Conservation (phyloP, 2,329 filamentous ascomycete genomes). For the Colletotrichum gloeosporioides region DNA sequence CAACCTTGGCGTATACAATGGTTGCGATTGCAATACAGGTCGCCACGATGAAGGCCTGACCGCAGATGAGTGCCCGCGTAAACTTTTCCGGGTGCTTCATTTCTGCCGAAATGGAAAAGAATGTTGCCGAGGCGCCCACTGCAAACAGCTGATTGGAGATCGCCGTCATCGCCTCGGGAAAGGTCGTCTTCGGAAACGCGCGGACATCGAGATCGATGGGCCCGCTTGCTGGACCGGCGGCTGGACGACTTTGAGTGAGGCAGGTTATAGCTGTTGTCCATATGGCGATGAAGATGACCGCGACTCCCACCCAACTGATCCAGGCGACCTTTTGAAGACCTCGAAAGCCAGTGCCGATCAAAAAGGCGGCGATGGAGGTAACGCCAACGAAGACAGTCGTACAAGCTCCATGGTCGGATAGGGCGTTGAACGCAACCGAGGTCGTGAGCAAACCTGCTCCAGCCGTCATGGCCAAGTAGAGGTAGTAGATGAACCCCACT, state of each 20-base stretch:
- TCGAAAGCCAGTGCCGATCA: not conserved
- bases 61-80: not conserved
- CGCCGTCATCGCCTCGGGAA: not conserved
- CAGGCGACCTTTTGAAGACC: not conserved
- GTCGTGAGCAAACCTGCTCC: not conserved
- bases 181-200: not conserved
- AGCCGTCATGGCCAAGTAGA: not conserved
- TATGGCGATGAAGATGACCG: not conserved
- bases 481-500: not conserved
- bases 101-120: not conserved
- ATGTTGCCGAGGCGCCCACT: not conserved
- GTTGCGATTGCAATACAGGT: not conserved
- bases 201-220: not conserved
- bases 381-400: not conserved
- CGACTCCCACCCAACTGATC: not conserved
- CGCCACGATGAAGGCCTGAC: not conserved
- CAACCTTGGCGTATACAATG: not conserved
- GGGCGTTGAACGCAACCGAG: not conserved
- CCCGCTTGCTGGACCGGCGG: not conserved
- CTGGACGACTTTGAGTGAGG: not conserved
- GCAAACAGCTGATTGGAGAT: not conserved
- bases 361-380: not conserved
- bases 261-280: not conserved
- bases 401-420: not conserved
- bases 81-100: not conserved